These are phyloP conservation scores for Ascoidea tarda DNA, from an alignment of 805 yeast genomes.

Conservation along the genomic window DNA sequence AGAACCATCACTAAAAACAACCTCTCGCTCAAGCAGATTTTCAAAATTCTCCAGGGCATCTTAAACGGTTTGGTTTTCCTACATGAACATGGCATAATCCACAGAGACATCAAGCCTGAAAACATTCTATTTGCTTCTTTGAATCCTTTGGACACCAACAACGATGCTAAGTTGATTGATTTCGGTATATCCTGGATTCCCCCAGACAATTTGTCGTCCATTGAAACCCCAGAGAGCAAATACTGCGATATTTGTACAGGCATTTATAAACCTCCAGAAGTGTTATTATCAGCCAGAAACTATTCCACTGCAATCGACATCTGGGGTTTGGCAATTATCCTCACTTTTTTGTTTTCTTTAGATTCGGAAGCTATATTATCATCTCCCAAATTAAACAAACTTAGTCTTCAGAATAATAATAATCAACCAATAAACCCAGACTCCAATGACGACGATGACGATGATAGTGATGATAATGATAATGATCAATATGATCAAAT, in stretches of 20 bases:
- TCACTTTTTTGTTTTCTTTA: conserved; percentile 34
- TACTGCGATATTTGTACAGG: conserved; percentile 48
- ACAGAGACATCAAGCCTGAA: conserved; percentile 64
- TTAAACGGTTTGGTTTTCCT: conserved; percentile 33
- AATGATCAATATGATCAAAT: conserved; percentile 8
- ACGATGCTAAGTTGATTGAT: conserved; percentile 33
- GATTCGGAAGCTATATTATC: conserved; percentile 8
- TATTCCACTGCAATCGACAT: conserved; percentile 49
- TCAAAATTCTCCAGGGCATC: conserved; percentile 20
- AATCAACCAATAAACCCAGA: conserved; percentile 1
- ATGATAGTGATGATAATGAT: conserved; percentile 13
- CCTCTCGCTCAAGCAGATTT: conserved; percentile 4
- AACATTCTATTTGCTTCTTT: conserved; percentile 32
- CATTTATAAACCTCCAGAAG: conserved; percentile 64
- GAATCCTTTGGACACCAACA: conserved; percentile 14
- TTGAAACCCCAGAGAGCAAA: conserved; percentile 16
- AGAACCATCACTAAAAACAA: conserved; percentile 4
- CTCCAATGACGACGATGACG: conserved; percentile 14
- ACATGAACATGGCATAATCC: conserved; percentile 52
- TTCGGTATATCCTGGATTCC: conserved; percentile 46
- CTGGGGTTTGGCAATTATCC: conserved; percentile 57
- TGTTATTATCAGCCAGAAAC: conserved; percentile 41
- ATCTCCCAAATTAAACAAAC: neutral
- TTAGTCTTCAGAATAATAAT: too few species aligned
- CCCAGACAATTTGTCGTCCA: conserved; percentile 2